These are phyloP conservation scores for Oryza brachyantha DNA, from an alignment of 176 grass and related monocot species.

Conservation along the genomic window DNA sequence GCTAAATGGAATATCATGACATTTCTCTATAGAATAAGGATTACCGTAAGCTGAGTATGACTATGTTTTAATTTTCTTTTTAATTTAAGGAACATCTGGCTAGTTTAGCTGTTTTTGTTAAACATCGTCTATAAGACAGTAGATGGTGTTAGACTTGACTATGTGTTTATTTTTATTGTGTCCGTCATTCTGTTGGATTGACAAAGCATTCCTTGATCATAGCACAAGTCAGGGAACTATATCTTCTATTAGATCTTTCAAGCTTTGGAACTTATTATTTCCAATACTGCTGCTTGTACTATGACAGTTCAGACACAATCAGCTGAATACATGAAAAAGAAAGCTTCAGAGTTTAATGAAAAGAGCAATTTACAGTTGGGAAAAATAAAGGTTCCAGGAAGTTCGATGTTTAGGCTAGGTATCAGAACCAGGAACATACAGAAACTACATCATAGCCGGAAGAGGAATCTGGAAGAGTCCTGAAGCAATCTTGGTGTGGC, in stretches of 20 bases:
- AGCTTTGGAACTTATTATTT: neutral
- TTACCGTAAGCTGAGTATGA: neutral
- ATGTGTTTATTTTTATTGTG: neutral
- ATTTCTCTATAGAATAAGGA: neutral
- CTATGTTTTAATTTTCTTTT: neutral
- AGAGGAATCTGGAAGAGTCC: conserved; percentile 22
- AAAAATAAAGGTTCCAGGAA: conserved; percentile 49
- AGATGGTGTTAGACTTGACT: neutral
- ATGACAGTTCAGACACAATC: conserved; percentile 65
- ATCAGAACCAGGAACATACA: conserved; percentile 73
- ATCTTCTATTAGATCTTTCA: neutral
- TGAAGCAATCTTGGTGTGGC: conserved; percentile 7
- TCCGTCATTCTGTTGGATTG: neutral
- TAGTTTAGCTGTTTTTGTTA: neutral
- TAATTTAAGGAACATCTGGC: neutral
- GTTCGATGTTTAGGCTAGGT: conserved; percentile 63
- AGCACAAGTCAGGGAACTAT: neutral
- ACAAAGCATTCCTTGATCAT: neutral
- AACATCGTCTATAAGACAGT: neutral
- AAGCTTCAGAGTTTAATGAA: conserved; percentile 33
- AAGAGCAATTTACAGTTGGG: conserved; percentile 26
- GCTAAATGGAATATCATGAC: neutral
- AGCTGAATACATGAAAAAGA: conserved; percentile 73
- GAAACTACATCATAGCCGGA: conserved; percentile 51
- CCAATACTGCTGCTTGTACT: conserved; percentile 25